Evolutionary conservation across 768 basidiomycete genomes (phyloP).

Genomic region (Paxillus rubicundulus): DNA sequence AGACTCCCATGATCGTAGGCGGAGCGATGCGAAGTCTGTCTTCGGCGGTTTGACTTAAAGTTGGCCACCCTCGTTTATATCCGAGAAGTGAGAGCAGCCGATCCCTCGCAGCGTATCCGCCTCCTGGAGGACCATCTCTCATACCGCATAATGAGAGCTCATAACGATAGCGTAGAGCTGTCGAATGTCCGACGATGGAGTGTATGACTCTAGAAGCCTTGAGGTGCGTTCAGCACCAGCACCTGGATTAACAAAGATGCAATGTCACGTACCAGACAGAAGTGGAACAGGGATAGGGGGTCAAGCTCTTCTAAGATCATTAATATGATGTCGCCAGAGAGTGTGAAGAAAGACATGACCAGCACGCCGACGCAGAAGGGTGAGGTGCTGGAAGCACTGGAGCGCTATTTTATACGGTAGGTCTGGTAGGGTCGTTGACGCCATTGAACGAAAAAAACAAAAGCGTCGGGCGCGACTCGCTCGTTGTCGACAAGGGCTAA

Average conservation of each 20-base stretch:
- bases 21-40: constrained; percentile 31
- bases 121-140: constrained; percentile 25
- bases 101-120: constrained; percentile 11
- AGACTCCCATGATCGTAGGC: constrained; percentile 33
- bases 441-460: constrained; percentile 32
- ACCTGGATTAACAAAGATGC: background rate
- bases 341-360: constrained; percentile 36
- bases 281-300: constrained; percentile 31
- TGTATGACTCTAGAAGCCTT: constrained; percentile 27
- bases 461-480: constrained; percentile 32
- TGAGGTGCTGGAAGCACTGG: constrained; percentile 9
- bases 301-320: constrained; percentile 34
- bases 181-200: constrained; percentile 21
- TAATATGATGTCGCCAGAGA: constrained; percentile 29
- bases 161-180: constrained; percentile 31
- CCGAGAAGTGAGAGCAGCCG: constrained; percentile 30
- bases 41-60: constrained; percentile 29
- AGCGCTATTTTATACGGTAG: constrained; percentile 29
- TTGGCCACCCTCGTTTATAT: constrained; percentile 34
- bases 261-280: constrained; percentile 25
- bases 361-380: constrained; percentile 30
- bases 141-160: constrained; percentile 32
- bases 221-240: constrained; percentile 1
- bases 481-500: constrained; percentile 32
- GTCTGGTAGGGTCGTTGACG: constrained; percentile 19